Evolutionary conservation across 306 rosid species (phyloP).

Genomic region (Malus fusca): DNA sequence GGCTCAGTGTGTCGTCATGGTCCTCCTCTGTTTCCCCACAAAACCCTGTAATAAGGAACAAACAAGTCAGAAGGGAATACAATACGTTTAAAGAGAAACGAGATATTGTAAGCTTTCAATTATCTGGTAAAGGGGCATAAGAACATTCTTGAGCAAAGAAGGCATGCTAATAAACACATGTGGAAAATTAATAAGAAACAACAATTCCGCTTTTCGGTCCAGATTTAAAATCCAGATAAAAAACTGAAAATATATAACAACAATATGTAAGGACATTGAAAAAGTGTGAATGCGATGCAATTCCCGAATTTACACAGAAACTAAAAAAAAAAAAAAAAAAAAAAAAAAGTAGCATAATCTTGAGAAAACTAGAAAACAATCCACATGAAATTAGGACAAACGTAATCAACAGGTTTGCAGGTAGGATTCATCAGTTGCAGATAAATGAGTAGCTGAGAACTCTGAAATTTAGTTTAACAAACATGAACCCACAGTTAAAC

Average conservation of each 20-base stretch:
- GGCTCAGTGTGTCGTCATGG: constrained; percentile 63
- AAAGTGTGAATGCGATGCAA: neutral
- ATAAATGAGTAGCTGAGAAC: no score
- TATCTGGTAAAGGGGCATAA: neutral
- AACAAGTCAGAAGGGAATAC: constrained; percentile 1
- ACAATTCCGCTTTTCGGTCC: neutral
- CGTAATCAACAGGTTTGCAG: neutral
- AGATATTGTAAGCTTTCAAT: neutral
- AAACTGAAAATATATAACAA: neutral
- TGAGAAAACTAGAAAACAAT: neutral
- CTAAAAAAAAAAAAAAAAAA: no score
- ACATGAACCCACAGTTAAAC: neutral
- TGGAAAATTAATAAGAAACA: neutral
- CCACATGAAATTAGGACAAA: neutral
- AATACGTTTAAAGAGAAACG: neutral
- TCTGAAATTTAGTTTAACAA: no score
- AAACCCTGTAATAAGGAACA: constrained; percentile 54
- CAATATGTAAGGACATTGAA: neutral
- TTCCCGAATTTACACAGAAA: neutral
- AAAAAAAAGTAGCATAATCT: neutral
- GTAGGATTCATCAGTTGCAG: no score
- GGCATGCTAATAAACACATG: neutral
- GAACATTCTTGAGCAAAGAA: neutral
- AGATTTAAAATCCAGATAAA: neutral
- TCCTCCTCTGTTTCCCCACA: constrained; percentile 95